Evolutionary conservation across 2,329 filamentous ascomycete species (phyloP).

Genomic region (Fusarium papillatum): DNA sequence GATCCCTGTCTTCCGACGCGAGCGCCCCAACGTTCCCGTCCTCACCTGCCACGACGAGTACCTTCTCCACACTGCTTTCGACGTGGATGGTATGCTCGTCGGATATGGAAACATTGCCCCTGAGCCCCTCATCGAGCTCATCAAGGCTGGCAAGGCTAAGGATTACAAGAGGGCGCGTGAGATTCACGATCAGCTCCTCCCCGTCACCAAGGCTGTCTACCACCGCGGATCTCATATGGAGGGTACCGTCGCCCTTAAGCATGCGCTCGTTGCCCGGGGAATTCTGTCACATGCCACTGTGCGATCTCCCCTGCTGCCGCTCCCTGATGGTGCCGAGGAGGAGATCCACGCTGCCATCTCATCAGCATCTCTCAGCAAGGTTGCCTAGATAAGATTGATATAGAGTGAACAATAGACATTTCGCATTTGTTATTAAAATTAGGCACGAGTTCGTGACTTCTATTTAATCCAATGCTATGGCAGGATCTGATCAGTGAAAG

Average conservation of each 20-base stretch:
- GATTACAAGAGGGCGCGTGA: slow-evolving; percentile 62
- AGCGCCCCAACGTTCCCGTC: slow-evolving; percentile 63
- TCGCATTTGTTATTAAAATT: background rate
- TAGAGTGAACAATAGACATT: background rate
- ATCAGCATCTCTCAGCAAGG: slow-evolving; percentile 39
- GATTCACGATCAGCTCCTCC: slow-evolving; percentile 64
- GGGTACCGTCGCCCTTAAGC: slow-evolving; percentile 65
- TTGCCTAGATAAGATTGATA: slow-evolving; percentile 15
- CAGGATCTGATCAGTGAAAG: background rate
- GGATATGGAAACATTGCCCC: slow-evolving; percentile 67
- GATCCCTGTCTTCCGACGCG: slow-evolving; percentile 63
- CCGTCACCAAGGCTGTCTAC: slow-evolving; percentile 66
- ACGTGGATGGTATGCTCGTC: slow-evolving; percentile 67
- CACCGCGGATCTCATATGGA: slow-evolving; percentile 69
- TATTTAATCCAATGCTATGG: background rate
- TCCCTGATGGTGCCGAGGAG: slow-evolving; percentile 56
- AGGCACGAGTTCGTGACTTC: fast-evolving
- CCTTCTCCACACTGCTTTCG: slow-evolving; percentile 64
- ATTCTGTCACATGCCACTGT: slow-evolving; percentile 64
- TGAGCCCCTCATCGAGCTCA: slow-evolving; percentile 63
- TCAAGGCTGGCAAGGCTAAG: slow-evolving; percentile 62
- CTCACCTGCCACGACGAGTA: slow-evolving; percentile 67
- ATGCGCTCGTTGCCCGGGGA: slow-evolving; percentile 63
- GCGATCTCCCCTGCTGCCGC: slow-evolving; percentile 60
- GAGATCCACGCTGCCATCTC: slow-evolving; percentile 58